phyloP scores from a whole-genome alignment of 352 stramenopile species.

The Thalassiosira exigua region DNA sequence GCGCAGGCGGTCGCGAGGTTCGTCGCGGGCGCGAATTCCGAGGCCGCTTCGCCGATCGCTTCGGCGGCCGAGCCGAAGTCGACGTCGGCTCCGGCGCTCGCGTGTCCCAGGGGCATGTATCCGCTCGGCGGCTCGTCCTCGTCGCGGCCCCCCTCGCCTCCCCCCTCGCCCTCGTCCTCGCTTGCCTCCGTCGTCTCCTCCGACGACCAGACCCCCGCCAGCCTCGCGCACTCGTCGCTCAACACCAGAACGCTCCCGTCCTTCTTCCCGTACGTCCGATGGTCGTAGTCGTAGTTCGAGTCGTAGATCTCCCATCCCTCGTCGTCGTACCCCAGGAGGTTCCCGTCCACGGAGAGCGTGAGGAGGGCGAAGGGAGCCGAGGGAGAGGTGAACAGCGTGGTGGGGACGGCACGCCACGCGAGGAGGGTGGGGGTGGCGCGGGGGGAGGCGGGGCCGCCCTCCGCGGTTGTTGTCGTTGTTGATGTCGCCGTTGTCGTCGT shows the following conservation, averaged over 20 bases:
- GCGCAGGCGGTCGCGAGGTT: conserved; percentile 11
- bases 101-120: too few species aligned
- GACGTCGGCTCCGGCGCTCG: too few species aligned
- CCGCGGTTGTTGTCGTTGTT: background rate
- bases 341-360: conserved; percentile 27
- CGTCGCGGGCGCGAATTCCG: background rate
- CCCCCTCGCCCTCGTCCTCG: background rate
- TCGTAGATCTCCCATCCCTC: conserved; percentile 43
- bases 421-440: conserved; percentile 6
- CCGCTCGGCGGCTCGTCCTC: too few species aligned
- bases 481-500: too few species aligned
- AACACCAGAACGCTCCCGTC: conserved; percentile 19
- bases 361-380: conserved; percentile 22
- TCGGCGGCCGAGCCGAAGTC: too few species aligned
- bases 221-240: conserved; percentile 10
- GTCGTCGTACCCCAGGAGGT: conserved; percentile 50
- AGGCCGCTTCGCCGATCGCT: too few species aligned
- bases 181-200: too few species aligned
- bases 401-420: conserved; percentile 48
- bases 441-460: too few species aligned
- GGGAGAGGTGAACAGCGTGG: conserved; percentile 35
- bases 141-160: too few species aligned
- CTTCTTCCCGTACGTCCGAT: conserved; percentile 31
- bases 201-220: too few species aligned
- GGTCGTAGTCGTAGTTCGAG: conserved; percentile 49